Evolutionary conservation across 2,329 filamentous ascomycete species (phyloP).

Genomic region (Botrytis aclada): DNA sequence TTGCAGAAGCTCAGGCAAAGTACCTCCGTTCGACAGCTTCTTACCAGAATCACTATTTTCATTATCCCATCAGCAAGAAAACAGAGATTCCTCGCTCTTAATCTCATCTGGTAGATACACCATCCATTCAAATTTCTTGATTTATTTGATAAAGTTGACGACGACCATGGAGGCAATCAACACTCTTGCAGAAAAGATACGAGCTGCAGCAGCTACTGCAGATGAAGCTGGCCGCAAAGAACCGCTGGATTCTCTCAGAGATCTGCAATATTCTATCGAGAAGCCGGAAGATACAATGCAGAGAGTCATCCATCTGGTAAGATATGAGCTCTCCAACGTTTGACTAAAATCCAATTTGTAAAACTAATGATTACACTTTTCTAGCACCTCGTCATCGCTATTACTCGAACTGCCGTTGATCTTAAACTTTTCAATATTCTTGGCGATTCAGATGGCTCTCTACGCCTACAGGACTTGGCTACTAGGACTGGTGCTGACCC

Average conservation of each 20-base stretch:
- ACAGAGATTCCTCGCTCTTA: too few species aligned
- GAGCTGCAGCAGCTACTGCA: not conserved
- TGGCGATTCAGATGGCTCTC: not conserved
- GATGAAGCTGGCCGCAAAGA: constrained; percentile 1
- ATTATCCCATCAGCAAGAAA: too few species aligned
- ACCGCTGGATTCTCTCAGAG: not conserved
- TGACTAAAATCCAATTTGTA: not conserved
- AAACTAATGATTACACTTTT: not conserved
- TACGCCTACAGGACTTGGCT: not conserved
- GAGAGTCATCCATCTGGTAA: constrained; percentile 4
- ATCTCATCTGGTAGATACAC: too few species aligned
- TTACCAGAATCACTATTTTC: too few species aligned
- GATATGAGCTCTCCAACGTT: not conserved
- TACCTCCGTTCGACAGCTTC: too few species aligned
- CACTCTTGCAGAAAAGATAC: not conserved
- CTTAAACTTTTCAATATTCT: not conserved
- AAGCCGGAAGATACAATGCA: constrained; percentile 16
- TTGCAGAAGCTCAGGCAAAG: too few species aligned
- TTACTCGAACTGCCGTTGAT: not conserved
- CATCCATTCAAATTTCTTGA: not conserved
- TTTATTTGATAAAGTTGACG: too few species aligned
- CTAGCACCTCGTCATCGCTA: not conserved
- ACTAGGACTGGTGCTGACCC: not conserved
- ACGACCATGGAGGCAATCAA: not conserved
- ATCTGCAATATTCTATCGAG: constrained; percentile 12